Base-by-base conservation (phyloP, 192 early-diverging fungal genomes). In the Coemansia reversa region DNA sequence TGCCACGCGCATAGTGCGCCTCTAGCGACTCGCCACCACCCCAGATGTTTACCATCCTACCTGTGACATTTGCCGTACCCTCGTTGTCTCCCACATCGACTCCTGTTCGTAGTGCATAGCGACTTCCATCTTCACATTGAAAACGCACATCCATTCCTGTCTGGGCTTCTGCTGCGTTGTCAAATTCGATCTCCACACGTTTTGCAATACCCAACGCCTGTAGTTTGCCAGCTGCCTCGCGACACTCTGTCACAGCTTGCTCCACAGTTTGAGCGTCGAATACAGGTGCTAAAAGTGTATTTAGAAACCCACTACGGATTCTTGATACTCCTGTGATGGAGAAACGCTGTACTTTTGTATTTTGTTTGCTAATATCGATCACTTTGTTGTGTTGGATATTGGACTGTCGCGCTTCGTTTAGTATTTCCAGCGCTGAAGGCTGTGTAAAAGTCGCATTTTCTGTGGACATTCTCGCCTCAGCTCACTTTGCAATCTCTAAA, bases 1-100 rank as follows among this genome's bases (percentile, higher is more conserved):
- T 91, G 23, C 94, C 94, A 51, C 93, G 89, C 19, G 89, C 82
- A 35, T 89, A 88, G 62, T 84, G 88, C 0, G 87, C 85, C 60
- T 88, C 86, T 6, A 95, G 61, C 19, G 84, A 81, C 75, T 98
- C 97, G 24, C 87, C 97, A 22, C 87, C 91, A 20, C 97, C 97
- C 77, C 94, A 92, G 2, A 89, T 84, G 63, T 98, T 98, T 56
- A 89, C 84, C 24, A 98, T 52, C 29, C 84, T 86, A 29, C 89
- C 74, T 0, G 92, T 86, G 7, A 88, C 81, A 58, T 85, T 90
- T 69, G 90, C 87, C 29, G 81, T 91, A 30, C 93, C 96, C 73
- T 96, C 94, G 55, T 89, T 84, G 60, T 92, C 93, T 18, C 92
- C 93, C 28, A 97, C 85, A 52, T 94, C 93, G 5, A 94, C 93